Conservation (phyloP, 139 green algal genomes). For the Pseudopediastrum boryanum region DNA sequence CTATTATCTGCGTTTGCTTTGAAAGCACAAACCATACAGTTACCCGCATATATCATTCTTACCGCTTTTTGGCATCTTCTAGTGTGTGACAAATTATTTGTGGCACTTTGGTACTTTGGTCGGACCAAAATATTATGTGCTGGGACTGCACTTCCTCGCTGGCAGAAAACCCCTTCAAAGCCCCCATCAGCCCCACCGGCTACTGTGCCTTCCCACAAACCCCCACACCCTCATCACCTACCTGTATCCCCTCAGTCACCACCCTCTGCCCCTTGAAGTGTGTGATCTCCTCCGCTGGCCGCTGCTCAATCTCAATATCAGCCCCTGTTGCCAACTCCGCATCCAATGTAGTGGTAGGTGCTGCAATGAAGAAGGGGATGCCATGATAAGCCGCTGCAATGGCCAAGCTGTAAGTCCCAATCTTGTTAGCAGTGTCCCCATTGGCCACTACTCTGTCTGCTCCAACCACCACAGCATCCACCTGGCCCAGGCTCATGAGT, state of each 20-base stretch:
- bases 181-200: too few relatives aligned
- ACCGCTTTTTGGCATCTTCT: too few relatives aligned
- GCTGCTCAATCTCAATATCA: constrained; percentile 93
- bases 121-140: too few relatives aligned
- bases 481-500: constrained; percentile 76
- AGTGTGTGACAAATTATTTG: too few relatives aligned
- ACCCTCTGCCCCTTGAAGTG: constrained; percentile 75
- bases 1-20: too few relatives aligned
- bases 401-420: constrained; percentile 74
- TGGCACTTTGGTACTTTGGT: too few relatives aligned
- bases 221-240: constrained; percentile 26
- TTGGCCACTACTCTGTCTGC: constrained; percentile 88
- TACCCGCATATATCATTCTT: too few relatives aligned
- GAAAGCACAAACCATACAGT: too few relatives aligned
- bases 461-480: constrained; percentile 95
- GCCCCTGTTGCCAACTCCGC: constrained; percentile 59
- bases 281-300: constrained; percentile 77
- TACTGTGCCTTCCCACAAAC: background rate
- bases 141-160: too few relatives aligned
- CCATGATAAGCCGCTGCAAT: constrained; percentile 60
- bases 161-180: too few relatives aligned
- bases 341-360: constrained; percentile 92
- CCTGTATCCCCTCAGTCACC: constrained; percentile 75
- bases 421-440: constrained; percentile 94
- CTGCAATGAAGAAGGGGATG: constrained; percentile 95